Percentiles rank a stretch among this genome's conserved stretches.
phyloP scores from a whole-genome alignment of 257 asterid genomes.

The Scutellaria barbata region DNA sequence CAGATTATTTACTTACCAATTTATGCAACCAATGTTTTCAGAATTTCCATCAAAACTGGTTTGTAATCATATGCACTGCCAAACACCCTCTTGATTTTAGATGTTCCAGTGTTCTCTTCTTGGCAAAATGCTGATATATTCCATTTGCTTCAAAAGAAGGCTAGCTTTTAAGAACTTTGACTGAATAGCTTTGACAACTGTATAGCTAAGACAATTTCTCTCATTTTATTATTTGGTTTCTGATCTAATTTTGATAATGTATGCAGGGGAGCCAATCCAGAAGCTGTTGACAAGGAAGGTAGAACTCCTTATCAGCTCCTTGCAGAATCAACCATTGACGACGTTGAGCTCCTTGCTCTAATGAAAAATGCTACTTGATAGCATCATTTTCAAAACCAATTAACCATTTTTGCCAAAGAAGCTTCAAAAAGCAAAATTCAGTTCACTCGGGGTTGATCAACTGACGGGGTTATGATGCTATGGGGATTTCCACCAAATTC shows the following conservation, averaged over 20 bases:
- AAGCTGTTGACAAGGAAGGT: constrained; percentile 71
- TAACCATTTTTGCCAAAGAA: not conserved
- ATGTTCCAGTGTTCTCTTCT: too few species aligned
- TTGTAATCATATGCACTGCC: not conserved
- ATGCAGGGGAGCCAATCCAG: constrained; percentile 83
- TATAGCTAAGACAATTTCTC: not conserved
- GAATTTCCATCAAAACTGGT: constrained; percentile 17
- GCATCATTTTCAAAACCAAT: constrained; percentile 27
- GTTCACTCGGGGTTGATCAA: not conserved
- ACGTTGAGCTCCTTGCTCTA: constrained; percentile 72
- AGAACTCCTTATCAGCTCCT: constrained; percentile 66
- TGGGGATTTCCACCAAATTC: not conserved
- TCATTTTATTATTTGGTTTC: not conserved
- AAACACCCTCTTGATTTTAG: too few species aligned
- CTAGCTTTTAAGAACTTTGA: too few species aligned
- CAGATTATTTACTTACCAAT: not conserved
- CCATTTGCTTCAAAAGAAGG: too few species aligned
- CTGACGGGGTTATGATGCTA: not conserved
- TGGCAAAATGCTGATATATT: too few species aligned
- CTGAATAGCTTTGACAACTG: not conserved
- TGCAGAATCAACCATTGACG: constrained; percentile 58
- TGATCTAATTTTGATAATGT: constrained; percentile 18
- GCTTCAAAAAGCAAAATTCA: not conserved
- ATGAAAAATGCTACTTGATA: constrained; percentile 65
- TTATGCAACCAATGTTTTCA: not conserved